These are phyloP conservation scores for Pezicula carpinea DNA, from an alignment of 2,329 filamentous ascomycete genomes.

Conservation along the genomic window DNA sequence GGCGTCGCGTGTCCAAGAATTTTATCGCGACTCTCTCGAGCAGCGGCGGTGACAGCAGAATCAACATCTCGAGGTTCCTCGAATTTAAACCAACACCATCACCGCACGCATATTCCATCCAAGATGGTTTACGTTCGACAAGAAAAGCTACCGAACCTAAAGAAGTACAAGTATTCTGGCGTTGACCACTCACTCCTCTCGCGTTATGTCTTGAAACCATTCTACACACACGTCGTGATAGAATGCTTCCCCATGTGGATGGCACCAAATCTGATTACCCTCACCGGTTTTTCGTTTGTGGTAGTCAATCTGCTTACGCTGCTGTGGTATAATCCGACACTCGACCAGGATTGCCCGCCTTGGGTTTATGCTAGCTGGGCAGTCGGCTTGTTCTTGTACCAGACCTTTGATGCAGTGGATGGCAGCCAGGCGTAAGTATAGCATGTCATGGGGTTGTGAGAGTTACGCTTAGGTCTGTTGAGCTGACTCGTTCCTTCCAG, in stretches of 20 bases:
- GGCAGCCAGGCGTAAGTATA: conserved; percentile 78
- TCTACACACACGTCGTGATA: conserved; percentile 94
- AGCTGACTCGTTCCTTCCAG: conserved; percentile 35
- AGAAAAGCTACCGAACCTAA: conserved; percentile 80
- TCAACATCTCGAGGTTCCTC: neutral
- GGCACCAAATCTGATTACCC: conserved; percentile 84
- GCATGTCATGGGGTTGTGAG: neutral
- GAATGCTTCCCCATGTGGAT: conserved; percentile 92
- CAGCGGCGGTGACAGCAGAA: neutral
- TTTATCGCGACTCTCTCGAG: neutral
- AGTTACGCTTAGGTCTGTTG: neutral
- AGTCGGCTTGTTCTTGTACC: conserved; percentile 85
- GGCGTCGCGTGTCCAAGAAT: neutral
- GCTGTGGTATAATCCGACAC: conserved; percentile 91
- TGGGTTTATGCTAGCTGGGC: conserved; percentile 98
- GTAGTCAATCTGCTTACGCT: conserved; percentile 85
- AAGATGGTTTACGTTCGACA: conserved; percentile 94
- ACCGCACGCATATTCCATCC: conserved; percentile 6
- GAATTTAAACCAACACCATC: neutral
- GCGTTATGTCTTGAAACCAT: conserved; percentile 93
- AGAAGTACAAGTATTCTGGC: conserved; percentile 90
- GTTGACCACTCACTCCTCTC: conserved; percentile 89
- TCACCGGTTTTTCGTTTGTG: conserved; percentile 87
- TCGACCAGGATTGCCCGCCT: conserved; percentile 86
- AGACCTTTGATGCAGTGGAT: conserved; percentile 97